Conservation (phyloP, 2,329 filamentous ascomycete species). For the Neonectria punicea region DNA sequence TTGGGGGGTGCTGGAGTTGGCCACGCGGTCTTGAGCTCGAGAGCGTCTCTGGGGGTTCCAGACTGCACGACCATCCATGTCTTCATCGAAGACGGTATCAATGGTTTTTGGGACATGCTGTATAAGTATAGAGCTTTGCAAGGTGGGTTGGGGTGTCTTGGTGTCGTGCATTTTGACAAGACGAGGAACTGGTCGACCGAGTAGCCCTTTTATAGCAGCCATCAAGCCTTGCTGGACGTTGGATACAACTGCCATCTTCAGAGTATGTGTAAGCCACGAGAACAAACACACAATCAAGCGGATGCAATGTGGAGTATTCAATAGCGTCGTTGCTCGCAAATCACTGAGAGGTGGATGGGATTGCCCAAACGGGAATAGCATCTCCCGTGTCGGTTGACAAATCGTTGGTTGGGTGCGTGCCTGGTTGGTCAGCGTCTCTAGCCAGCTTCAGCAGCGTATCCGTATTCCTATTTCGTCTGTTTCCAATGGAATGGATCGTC, state of each 20-base stretch:
- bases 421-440: no score
- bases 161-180: background rate
- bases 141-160: background rate
- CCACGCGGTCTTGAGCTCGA: background rate
- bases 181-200: background rate
- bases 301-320: background rate
- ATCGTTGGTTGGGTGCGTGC: no score
- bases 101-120: background rate
- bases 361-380: background rate
- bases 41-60: background rate
- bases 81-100: background rate
- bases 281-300: background rate
- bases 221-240: no score
- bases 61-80: background rate
- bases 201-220: background rate
- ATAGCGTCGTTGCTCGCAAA: no score
- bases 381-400: no score
- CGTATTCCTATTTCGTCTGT: no score
- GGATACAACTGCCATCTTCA: no score
- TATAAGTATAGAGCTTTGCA: background rate
- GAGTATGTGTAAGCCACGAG: background rate
- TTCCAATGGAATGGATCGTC: no score
- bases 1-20: background rate
- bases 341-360: background rate
- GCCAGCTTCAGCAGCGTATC: no score